Base-by-base conservation (phyloP, 2,329 filamentous ascomycete genomes). In the Alternaria triticina region DNA sequence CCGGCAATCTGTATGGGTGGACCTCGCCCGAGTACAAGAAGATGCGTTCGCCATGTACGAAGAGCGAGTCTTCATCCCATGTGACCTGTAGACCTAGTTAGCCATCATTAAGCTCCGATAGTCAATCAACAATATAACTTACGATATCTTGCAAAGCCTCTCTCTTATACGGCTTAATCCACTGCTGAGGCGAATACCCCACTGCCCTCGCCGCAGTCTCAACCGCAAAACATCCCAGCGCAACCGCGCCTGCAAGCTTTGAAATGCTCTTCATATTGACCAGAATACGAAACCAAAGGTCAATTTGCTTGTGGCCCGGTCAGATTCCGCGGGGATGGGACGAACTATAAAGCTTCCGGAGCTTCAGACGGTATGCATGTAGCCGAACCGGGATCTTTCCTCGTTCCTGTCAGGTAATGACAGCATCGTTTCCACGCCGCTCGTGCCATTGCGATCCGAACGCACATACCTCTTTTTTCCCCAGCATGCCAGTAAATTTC, bases 1-100 rank as follows among this genome's bases (percentile, higher is more conserved):
- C 88, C 1, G 89, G 88, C 1, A 90, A 79, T 69, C 87, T 85
- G 56, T 85, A 94, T 0, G 91, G 90, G 74, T 94, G 91, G 4
- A 93, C 86, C 74, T 94, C 91, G 43, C 89, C 91, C 45, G 87
- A 90, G 76, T 90, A 93, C 36, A 94, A 84, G 74, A 92, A 88
- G 47, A 91, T 82, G 10, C 91, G 86, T 73, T 93, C 87, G 10
- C 91, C 91, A 64, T 86, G 83, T 63, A 94, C 85, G 67, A 90
- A 90, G 4, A 94, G 81, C 0, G 91, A 91, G 67, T 91, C 83
- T 45, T 91, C 84, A 75, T 94, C 91, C 87, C 90, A 94, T 49
- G 89, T 92, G 20, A 91, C 85, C 81, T 82, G 45, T 20, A 47
- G 11, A 9, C 1, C 15, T 5, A 20, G 17, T 40, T 15, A 61